Conservation (phyloP, 805 yeast genomes). For the Starmerella geochares region DNA sequence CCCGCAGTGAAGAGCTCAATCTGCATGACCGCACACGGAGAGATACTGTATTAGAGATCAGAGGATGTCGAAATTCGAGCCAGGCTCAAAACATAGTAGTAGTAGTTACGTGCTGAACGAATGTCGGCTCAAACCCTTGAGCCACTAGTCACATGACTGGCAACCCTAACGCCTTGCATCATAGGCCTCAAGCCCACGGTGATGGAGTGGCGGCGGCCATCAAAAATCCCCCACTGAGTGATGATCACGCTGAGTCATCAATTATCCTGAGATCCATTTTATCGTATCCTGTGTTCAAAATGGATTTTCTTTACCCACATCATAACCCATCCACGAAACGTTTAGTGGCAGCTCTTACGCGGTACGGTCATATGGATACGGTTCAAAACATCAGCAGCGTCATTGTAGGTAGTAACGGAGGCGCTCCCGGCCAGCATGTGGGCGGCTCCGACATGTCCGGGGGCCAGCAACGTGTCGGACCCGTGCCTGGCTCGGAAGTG, state of each 20-base stretch:
- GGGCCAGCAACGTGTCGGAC: neutral
- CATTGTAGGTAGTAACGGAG: slow-evolving; percentile 10
- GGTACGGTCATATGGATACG: slow-evolving; percentile 24
- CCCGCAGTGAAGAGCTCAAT: too few relatives aligned
- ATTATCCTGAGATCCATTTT: neutral
- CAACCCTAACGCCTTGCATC: neutral
- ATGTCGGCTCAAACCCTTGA: too few relatives aligned
- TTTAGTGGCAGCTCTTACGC: slow-evolving; percentile 15
- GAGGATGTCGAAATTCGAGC: too few relatives aligned
- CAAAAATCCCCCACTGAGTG: neutral
- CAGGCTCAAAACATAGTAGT: too few relatives aligned
- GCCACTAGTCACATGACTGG: neutral
- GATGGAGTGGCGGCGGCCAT: neutral
- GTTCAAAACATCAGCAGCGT: slow-evolving; percentile 21
- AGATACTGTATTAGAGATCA: too few relatives aligned
- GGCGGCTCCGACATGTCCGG: slow-evolving; percentile 1
- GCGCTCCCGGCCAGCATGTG: neutral
- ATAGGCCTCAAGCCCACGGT: neutral
- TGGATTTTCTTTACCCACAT: slow-evolving; percentile 8
- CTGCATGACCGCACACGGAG: too few relatives aligned
- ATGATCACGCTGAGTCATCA: slow-evolving; percentile 7
- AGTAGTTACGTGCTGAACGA: too few relatives aligned
- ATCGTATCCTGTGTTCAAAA: slow-evolving; percentile 15
- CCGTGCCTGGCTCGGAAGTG: neutral
- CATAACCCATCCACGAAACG: slow-evolving; percentile 20